Conservation (phyloP, 352 stramenopile species). For the Pythium aquatile region DNA sequence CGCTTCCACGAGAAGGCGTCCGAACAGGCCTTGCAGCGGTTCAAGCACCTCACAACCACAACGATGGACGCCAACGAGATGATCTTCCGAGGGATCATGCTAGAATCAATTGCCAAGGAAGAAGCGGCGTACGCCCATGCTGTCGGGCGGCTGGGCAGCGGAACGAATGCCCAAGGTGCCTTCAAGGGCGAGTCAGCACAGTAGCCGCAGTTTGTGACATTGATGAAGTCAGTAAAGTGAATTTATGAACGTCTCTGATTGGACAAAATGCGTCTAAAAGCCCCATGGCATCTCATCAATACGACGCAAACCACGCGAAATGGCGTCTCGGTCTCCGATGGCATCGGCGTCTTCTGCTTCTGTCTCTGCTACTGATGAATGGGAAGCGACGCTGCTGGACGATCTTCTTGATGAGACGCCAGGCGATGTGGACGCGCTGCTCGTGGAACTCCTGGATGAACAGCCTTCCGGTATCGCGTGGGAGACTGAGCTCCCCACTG, state of each 20-base stretch:
- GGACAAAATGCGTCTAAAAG: neutral
- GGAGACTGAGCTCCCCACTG: neutral
- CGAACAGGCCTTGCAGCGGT: neutral
- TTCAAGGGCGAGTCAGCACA: neutral
- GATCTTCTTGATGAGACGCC: neutral
- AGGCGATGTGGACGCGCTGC: neutral
- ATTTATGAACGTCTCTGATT: neutral
- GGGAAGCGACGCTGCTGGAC: neutral
- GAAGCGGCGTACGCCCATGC: neutral
- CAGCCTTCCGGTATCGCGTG: neutral
- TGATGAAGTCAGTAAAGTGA: constrained; percentile 1
- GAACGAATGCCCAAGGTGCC: neutral
- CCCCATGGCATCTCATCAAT: neutral
- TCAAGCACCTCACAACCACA: neutral
- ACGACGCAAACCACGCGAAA: neutral
- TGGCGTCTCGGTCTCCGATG: neutral
- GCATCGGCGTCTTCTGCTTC: neutral
- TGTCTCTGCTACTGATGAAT: neutral
- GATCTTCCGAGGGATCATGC: constrained; percentile 1
- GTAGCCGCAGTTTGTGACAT: neutral
- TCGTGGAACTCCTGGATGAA: neutral
- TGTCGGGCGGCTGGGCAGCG: neutral
- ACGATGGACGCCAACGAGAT: constrained; percentile 7
- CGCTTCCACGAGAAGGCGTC: constrained; percentile 5
- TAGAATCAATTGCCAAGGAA: constrained; percentile 4